Evolutionary conservation across 108 stramenopile genomes (phyloP), one percentile per base, ranked within the genome.

Genomic region (Cyclotella cryptica): DNA sequence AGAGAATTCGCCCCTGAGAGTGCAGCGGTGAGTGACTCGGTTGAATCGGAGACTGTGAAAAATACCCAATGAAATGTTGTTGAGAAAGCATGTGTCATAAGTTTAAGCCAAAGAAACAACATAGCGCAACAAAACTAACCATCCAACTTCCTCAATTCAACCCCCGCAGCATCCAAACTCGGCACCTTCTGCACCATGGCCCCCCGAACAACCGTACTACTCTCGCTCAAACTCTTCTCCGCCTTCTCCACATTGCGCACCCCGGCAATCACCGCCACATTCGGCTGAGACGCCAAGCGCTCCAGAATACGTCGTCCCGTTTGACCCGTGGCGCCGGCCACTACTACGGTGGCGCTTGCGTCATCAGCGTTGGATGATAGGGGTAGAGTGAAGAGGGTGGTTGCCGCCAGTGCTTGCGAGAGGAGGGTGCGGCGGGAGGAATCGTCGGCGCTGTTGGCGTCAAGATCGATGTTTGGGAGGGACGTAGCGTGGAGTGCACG

Each of bases 251-350:
- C 85, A 71, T 90, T 89, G 26, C 94, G 87, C 21, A 95, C 94
- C 10, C 89, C 94, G 13, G 87, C 94, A 28, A 91, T 64, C 6
- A 90, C 87, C 12, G 76, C 21, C 0, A 86, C 47, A 28, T 52
- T 63, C 22, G 77, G 60, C 17, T 40, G 53, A 3, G 72, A 71
- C 3, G 87, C 89, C 22, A 95, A 65, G 10, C 89, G 87, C 75
- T 95, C 90, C 41, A 93, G 72, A 27, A 93, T 61, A 12, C 92
- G 88, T 10, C 90, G 82, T 24, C 94, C 94, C 0, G 92, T 95
- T 52, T 95, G 92, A 15, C 94, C 94, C 27, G 92, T 93, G 49
- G 94, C 88, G 28, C 94, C 94, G 35, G 90, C 90, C 12, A 95
- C 90, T 5, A 95, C 88, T 9, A 95, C 89, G 3, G 64, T 74